Evolutionary conservation across 2,329 filamentous ascomycete species (phyloP).

Genomic region (Aspergillus awamori): DNA sequence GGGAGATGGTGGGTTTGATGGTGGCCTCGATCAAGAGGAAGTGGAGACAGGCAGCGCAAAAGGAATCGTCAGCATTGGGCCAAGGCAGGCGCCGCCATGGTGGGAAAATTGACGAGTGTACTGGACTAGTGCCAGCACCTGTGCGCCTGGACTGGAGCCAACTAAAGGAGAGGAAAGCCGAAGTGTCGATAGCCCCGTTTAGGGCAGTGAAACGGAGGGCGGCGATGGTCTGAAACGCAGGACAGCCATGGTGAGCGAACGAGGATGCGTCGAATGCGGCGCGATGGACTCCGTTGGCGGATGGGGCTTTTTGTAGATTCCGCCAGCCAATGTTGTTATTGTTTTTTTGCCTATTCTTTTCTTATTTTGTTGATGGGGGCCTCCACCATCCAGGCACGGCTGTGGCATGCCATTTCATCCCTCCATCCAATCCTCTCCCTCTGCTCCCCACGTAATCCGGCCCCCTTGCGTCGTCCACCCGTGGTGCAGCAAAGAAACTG

Average conservation of each 20-base stretch:
- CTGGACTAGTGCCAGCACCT: neutral
- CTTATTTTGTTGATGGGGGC: neutral
- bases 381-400: slow-evolving; percentile 4
- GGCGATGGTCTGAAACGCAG: neutral
- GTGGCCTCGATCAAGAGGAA: neutral
- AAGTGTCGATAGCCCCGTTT: slow-evolving; percentile 9
- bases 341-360: neutral
- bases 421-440: neutral
- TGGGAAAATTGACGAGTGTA: slow-evolving; percentile 1
- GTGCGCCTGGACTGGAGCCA: neutral
- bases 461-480: slow-evolving; percentile 9
- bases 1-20: neutral
- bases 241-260: neutral
- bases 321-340: slow-evolving; percentile 1
- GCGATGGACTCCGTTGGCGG: neutral
- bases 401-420: slow-evolving; percentile 5
- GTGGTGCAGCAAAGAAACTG: neutral
- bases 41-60: neutral
- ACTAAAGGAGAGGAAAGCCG: slow-evolving; percentile 1
- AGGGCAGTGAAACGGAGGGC: slow-evolving; percentile 8
- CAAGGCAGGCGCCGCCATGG: neutral
- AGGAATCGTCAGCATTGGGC: slow-evolving; percentile 12
- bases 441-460: slow-evolving; percentile 4
- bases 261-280: neutral
- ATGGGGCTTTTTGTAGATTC: neutral